phyloP scores from a whole-genome alignment of 129 eudicot species.

The Artemisia tridentata region DNA sequence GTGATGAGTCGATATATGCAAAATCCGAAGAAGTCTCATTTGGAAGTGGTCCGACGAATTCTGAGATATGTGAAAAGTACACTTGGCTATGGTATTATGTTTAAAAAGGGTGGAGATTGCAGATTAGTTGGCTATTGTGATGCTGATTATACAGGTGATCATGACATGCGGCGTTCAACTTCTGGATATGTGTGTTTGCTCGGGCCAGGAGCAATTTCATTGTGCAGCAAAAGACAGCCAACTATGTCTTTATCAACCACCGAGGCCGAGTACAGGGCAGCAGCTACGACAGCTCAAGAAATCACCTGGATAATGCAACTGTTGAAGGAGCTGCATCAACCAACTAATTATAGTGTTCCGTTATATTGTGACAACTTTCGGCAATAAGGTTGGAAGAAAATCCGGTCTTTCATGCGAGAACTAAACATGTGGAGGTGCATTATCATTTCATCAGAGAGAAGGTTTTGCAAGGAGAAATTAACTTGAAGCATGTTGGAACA shows the following conservation, averaged over 20 bases:
- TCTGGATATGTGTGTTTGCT: conserved; percentile 9
- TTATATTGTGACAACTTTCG: neutral
- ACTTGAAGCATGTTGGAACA: neutral
- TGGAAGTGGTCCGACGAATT: neutral
- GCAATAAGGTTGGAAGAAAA: neutral
- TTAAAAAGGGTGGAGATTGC: neutral
- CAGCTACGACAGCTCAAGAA: neutral
- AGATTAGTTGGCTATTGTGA: neutral
- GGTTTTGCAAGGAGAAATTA: neutral
- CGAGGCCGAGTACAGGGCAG: neutral
- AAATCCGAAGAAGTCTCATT: neutral
- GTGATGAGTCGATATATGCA: neutral
- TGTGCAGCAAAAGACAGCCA: conserved; percentile 16
- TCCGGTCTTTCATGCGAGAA: neutral
- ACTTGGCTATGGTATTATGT: neutral
- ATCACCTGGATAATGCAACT: neutral
- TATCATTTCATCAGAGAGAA: neutral
- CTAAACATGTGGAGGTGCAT: neutral
- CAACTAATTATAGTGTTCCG: neutral
- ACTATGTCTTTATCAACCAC: neutral
- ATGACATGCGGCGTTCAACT: conserved; percentile 4
- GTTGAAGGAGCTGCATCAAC: neutral
- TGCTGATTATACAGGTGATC: conserved; percentile 9
- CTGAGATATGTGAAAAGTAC: neutral
- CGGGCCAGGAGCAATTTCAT: neutral